phyloP scores from a whole-genome alignment of 139 green algal genomes.

The Raphidocelis subcapitata region DNA sequence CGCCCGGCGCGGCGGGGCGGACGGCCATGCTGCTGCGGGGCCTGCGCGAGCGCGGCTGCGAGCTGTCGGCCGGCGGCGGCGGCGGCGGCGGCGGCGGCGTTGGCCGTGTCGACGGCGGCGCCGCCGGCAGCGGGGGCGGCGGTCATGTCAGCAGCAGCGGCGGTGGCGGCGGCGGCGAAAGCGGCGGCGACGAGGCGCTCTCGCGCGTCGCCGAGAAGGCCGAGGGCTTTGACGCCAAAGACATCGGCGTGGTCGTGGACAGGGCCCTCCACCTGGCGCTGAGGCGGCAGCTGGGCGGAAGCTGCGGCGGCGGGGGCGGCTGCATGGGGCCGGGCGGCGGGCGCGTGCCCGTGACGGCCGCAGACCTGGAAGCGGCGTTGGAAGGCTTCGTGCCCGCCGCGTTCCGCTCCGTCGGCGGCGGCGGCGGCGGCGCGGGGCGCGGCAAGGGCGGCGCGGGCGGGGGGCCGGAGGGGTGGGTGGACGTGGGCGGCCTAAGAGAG shows the following conservation, averaged over 20 bases:
- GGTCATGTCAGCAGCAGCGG: too few species aligned
- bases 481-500: slow-evolving; percentile 85
- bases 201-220: slow-evolving; percentile 41
- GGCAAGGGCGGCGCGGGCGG: background rate
- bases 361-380: slow-evolving; percentile 46
- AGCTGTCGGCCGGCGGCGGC: background rate
- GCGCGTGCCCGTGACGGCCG: slow-evolving; percentile 14
- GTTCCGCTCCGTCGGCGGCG: slow-evolving; percentile 43
- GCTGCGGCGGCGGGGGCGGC: background rate
- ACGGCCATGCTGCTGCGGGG: slow-evolving; percentile 46
- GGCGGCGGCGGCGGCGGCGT: too few species aligned
- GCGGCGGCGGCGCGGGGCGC: slow-evolving; percentile 5
- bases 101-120: too few species aligned
- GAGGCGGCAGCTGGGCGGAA: slow-evolving; percentile 25
- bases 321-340: too few species aligned
- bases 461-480: slow-evolving; percentile 62
- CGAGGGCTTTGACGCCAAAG: slow-evolving; percentile 75
- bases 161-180: too few species aligned
- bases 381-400: slow-evolving; percentile 52
- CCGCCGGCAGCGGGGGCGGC: too few species aligned
- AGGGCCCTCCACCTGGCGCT: slow-evolving; percentile 57
- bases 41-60: slow-evolving; percentile 16
- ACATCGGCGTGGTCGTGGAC: slow-evolving; percentile 73
- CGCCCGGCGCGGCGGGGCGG: slow-evolving; percentile 44
- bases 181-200: too few species aligned